Percentiles rank a stretch among this genome's conserved stretches.
These are phyloP conservation scores for Aspergillus tamarii DNA, from an alignment of 2,329 filamentous ascomycete genomes.

Conservation along the genomic window DNA sequence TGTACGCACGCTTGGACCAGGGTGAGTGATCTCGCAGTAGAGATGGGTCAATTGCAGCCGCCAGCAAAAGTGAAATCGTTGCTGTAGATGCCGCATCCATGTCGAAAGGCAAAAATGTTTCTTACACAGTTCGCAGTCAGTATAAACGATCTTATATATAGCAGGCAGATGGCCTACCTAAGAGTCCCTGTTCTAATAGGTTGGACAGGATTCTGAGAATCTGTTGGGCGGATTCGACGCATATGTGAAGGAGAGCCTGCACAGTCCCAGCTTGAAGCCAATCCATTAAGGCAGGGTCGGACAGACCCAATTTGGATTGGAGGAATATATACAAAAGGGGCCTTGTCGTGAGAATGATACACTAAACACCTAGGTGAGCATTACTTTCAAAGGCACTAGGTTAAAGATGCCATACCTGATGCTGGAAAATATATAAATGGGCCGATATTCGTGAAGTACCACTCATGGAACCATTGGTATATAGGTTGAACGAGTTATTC, in stretches of 20 bases:
- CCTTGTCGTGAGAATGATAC: slow-evolving; percentile 40
- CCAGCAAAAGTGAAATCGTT: slow-evolving; percentile 45
- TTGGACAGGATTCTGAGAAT: slow-evolving; percentile 43
- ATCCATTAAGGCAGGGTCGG: slow-evolving; percentile 24
- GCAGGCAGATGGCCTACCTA: neutral
- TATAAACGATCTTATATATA: too few relatives aligned
- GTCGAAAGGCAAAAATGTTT: slow-evolving; percentile 51
- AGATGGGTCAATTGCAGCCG: slow-evolving; percentile 35
- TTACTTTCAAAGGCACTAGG: neutral
- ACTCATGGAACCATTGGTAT: slow-evolving; percentile 31
- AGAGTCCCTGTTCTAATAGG: slow-evolving; percentile 36
- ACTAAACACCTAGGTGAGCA: slow-evolving; percentile 23
- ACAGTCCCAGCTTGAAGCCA: slow-evolving; percentile 33
- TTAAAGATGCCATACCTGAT: slow-evolving; percentile 34
- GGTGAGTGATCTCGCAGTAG: slow-evolving; percentile 35
- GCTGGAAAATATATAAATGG: slow-evolving; percentile 36
- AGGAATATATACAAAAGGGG: slow-evolving; percentile 45
- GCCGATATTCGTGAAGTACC: slow-evolving; percentile 43
- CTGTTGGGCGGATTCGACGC: slow-evolving; percentile 43
- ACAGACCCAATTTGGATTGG: slow-evolving; percentile 29
- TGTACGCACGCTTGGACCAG: slow-evolving; percentile 27
- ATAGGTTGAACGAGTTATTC: slow-evolving; percentile 37
- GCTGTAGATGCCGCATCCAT: slow-evolving; percentile 49
- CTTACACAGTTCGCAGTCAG: slow-evolving; percentile 24
- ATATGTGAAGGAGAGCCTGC: slow-evolving; percentile 29